Percentiles rank a stretch among this genome's conserved stretches.
Conservation (phyloP, 768 basidiomycete species). For the Lentinula raphanica region DNA sequence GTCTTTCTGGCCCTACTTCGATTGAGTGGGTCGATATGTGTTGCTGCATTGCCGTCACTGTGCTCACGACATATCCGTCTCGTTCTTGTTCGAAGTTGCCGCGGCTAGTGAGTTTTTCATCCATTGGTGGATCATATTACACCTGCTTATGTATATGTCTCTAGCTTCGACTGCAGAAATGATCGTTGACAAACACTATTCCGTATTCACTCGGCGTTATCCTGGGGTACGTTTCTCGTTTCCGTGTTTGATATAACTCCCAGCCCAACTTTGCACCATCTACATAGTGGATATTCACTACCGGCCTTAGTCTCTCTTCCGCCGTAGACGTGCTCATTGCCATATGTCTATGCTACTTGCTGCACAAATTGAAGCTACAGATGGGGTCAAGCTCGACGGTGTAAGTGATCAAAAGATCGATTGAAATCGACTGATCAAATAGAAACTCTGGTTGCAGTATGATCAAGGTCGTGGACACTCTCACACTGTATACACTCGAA, state of each 20-base stretch:
- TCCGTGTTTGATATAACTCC: background rate
- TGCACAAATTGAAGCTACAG: constrained; percentile 25
- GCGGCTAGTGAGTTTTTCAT: background rate
- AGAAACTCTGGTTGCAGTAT: constrained; percentile 21
- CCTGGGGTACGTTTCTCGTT: constrained; percentile 1
- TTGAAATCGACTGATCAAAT: background rate
- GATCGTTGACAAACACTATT: constrained; percentile 1
- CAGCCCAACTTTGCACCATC: background rate
- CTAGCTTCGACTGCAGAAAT: background rate
- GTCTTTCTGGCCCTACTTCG: constrained; percentile 3
- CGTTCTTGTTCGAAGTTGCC: background rate
- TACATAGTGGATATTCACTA: constrained; percentile 38
- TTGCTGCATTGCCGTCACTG: background rate
- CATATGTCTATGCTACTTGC: constrained; percentile 26
- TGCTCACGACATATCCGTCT: background rate
- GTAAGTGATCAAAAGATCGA: constrained; percentile 13
- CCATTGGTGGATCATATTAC: background rate
- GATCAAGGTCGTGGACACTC: constrained; percentile 31
- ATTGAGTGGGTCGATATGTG: background rate
- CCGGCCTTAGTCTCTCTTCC: constrained; percentile 36
- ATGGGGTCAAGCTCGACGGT: constrained; percentile 17
- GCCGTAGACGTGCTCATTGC: constrained; percentile 36
- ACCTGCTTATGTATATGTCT: background rate
- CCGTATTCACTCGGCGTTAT: constrained; percentile 4
- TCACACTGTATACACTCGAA: constrained; percentile 37